Percentiles rank a stretch among this genome's conserved stretches.
These are phyloP conservation scores for Saturnispora ahearnii DNA, from an alignment of 805 yeast genomes.

Conservation along the genomic window DNA sequence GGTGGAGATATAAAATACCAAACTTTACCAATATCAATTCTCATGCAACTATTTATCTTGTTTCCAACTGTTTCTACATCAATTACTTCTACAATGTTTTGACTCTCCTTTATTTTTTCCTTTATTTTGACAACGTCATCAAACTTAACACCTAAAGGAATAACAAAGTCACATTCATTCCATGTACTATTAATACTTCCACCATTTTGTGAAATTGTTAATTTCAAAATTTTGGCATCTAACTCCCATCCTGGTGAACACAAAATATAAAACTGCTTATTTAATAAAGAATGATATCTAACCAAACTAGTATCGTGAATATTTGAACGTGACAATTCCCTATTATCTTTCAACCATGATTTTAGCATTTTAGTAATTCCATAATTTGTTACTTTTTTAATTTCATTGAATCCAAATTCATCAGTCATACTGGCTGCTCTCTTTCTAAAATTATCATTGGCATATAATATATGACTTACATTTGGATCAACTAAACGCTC, in stretches of 20 bases:
- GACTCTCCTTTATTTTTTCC: not conserved
- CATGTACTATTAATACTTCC: constrained; percentile 1
- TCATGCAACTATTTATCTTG: not conserved
- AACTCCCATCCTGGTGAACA: not conserved
- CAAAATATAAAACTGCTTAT: not conserved
- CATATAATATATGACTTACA: constrained; percentile 43
- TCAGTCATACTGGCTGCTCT: constrained; percentile 39
- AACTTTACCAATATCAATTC: not conserved
- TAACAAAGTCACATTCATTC: constrained; percentile 2
- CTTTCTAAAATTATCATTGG: not conserved
- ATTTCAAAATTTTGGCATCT: not conserved
- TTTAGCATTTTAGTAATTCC: not conserved
- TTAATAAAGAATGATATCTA: not conserved
- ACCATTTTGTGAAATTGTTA: constrained; percentile 6
- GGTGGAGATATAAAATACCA: not conserved
- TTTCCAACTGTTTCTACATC: no score
- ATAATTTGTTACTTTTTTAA: constrained; percentile 14
- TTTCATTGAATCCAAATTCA: constrained; percentile 53
- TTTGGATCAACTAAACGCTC: constrained; percentile 43
- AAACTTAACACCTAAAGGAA: not conserved
- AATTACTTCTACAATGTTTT: not conserved
- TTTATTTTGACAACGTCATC: not conserved
- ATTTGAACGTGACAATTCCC: not conserved
- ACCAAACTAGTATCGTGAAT: not conserved
- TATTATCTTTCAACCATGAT: not conserved